Percentiles rank a stretch among this genome's conserved stretches.
phyloP scores from a whole-genome alignment of 352 stramenopile genomes.

The Phytophthora citricola region DNA sequence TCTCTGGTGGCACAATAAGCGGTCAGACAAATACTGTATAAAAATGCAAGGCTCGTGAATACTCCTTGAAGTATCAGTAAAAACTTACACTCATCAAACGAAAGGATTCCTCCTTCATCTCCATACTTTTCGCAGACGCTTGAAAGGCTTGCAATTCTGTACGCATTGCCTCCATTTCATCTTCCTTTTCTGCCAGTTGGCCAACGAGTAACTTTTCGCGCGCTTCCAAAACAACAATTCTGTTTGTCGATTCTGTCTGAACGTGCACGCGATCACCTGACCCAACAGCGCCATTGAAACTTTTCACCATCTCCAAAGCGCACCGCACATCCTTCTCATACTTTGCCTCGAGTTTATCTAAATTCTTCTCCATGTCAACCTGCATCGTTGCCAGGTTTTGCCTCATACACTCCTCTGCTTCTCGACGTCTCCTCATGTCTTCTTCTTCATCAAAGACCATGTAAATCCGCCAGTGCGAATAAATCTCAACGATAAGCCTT shows the following conservation, averaged over 20 bases:
- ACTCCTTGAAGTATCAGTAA: neutral
- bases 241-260: slow-evolving; percentile 18
- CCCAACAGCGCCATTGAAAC: slow-evolving; percentile 28
- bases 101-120: slow-evolving; percentile 72
- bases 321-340: slow-evolving; percentile 46
- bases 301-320: slow-evolving; percentile 46
- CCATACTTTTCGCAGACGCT: slow-evolving; percentile 43
- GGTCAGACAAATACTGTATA: slow-evolving; percentile 1
- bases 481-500: slow-evolving; percentile 58
- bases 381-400: slow-evolving; percentile 25
- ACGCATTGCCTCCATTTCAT: slow-evolving; percentile 34
- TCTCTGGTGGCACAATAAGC: slow-evolving; percentile 35
- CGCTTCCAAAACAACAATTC: slow-evolving; percentile 35
- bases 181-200: slow-evolving; percentile 40
- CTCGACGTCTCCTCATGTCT: slow-evolving; percentile 19
- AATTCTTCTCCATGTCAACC: slow-evolving; percentile 33
- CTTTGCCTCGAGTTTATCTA: slow-evolving; percentile 34
- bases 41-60: neutral
- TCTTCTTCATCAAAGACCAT: slow-evolving; percentile 44
- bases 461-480: slow-evolving; percentile 55
- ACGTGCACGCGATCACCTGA: slow-evolving; percentile 7
- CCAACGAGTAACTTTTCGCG: slow-evolving; percentile 21
- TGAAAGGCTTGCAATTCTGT: slow-evolving; percentile 42
- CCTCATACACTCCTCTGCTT: slow-evolving; percentile 9
- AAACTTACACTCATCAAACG: slow-evolving; percentile 60